phyloP scores from a whole-genome alignment of 2,329 filamentous ascomycete genomes.

The Fusarium torreyae region DNA sequence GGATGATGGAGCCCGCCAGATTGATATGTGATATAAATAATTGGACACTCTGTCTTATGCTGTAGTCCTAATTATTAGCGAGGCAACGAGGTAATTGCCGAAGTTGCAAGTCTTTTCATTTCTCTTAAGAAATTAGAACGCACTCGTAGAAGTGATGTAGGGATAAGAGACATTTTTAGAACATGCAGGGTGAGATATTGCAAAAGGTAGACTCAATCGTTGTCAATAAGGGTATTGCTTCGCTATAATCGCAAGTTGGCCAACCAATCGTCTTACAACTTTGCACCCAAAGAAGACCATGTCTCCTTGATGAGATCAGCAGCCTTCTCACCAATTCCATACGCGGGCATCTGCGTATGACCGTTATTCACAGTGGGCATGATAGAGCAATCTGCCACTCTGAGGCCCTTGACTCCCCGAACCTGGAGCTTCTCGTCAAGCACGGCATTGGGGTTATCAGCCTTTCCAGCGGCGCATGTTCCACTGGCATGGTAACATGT shows the following conservation, averaged over 20 bases:
- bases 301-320: slow-evolving; percentile 64
- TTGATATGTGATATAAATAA: too few species aligned
- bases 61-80: too few species aligned
- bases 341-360: slow-evolving; percentile 70
- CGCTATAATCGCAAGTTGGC: neutral
- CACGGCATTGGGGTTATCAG: slow-evolving; percentile 66
- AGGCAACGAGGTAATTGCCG: too few species aligned
- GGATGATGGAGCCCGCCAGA: neutral
- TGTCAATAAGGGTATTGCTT: neutral
- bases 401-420: slow-evolving; percentile 65
- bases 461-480: slow-evolving; percentile 55
- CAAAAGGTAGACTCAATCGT: neutral
- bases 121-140: too few species aligned
- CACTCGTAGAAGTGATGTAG: too few species aligned
- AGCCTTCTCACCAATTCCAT: slow-evolving; percentile 69
- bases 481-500: slow-evolving; percentile 62
- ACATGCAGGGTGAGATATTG: neutral
- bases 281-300: slow-evolving; percentile 21
- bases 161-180: too few species aligned
- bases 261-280: neutral
- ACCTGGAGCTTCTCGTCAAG: slow-evolving; percentile 69
- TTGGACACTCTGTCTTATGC: too few species aligned
- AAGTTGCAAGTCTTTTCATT: too few species aligned
- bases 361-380: slow-evolving; percentile 67
- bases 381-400: slow-evolving; percentile 68